These are phyloP conservation scores for Zelonia costaricensis DNA, from an alignment of 208 protist genomes.

Conservation along the genomic window DNA sequence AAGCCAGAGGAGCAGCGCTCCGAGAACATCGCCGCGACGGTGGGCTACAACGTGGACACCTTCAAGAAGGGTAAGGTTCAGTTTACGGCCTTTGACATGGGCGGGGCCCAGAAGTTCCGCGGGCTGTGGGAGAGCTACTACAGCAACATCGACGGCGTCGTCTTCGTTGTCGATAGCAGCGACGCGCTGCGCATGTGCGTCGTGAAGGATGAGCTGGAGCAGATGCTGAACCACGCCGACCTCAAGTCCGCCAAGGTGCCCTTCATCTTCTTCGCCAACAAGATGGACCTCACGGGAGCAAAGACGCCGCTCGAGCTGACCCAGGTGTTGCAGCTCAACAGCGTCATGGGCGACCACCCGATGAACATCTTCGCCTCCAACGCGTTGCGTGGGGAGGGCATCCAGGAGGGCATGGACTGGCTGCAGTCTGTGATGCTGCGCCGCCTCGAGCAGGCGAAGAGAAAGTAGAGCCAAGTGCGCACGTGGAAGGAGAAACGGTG, in stretches of 20 bases:
- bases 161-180: constrained; percentile 95
- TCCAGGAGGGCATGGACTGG: constrained; percentile 79
- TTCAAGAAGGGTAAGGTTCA: constrained; percentile 94
- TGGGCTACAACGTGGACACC: constrained; percentile 93
- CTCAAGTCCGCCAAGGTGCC: constrained; percentile 39
- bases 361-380: constrained; percentile 89
- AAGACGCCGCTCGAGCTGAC: constrained; percentile 79
- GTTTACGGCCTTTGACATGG: constrained; percentile 99
- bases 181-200: constrained; percentile 88
- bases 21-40: constrained; percentile 95
- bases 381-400: constrained; percentile 61
- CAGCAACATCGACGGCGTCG: constrained; percentile 92
- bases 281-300: constrained; percentile 88
- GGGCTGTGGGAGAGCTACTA: constrained; percentile 98
- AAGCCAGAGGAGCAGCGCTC: constrained; percentile 94
- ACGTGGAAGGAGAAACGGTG: background rate
- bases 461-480: constrained; percentile 23
- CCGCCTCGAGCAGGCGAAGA: constrained; percentile 30
- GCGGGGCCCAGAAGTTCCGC: constrained; percentile 98
- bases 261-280: constrained; percentile 92
- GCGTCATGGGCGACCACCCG: constrained; percentile 63
- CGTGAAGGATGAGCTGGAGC: constrained; percentile 84
- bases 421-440: constrained; percentile 50
- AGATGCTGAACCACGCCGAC: constrained; percentile 75
- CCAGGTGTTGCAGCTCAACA: constrained; percentile 76